Evolutionary conservation across 2,329 filamentous ascomycete genomes (phyloP), one percentile per base, ranked within the genome.

Genomic region (Colletotrichum tanaceti): DNA sequence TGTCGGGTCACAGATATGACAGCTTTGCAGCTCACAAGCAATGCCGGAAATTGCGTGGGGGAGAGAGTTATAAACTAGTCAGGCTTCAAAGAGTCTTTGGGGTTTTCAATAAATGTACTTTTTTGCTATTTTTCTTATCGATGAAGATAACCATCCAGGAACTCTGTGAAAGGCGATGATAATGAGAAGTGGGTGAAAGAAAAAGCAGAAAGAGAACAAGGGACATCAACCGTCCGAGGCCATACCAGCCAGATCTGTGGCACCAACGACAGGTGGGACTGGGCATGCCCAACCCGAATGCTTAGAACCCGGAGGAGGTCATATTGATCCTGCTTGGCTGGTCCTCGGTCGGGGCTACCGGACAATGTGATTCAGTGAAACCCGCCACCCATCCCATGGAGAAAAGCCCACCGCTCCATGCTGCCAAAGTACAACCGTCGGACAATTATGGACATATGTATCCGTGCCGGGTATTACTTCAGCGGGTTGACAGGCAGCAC

Each of bases 201-300:
- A 18, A 16, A 53, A 32, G 18, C 9, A 53, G 10, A 28, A 53
- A 53, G n/a, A 18, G 32, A 32, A 13, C 2, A 11, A 52, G 14
- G 18, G 49, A 52, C 44, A 53, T 16, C 16, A 11, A 14, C 11
- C n/a, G 24, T 24, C 13, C 5, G 18, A n/a, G 9, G 5, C 43
- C 44, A 24, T 24, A 28, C 13, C 13, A 47, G 47, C 6, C 7
- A 47, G 47, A 24, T 24, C 38, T 38, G 35, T 44, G n/a, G 13
- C 24, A 22, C 39, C 9, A 38, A 35, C 13, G 38, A 41, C 13
- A 39, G 39, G 38, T 44, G 24, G 59, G 28, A 18, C 41, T 24
- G 50, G 46, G 24, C 14, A n/a, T 59, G 32, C 35, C 43, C 11
- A 58, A 46, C 41, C 28, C 41, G 38, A 16, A 58, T 41, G 46